Evolutionary conservation across 2,329 filamentous ascomycete species (phyloP), one percentile per base, ranked within the genome.

Genomic region (Paramyrothecium sp.): DNA sequence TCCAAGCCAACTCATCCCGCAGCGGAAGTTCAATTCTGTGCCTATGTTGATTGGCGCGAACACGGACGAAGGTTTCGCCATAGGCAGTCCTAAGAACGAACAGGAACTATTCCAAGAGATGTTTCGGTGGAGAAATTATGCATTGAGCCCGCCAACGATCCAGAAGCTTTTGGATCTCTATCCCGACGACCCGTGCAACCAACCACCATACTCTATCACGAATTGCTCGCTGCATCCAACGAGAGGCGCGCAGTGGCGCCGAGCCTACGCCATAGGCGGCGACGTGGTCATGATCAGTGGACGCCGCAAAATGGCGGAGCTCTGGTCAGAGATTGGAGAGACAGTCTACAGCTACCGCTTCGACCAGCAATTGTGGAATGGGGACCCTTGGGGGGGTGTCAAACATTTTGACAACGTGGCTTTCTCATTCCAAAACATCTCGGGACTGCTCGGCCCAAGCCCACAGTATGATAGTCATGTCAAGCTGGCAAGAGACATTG

Each of bases 371-470:
- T 67, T 72, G 21, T 80, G 76, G 70, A 73, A 76, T 58, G 70
- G 73, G 7, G 61, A 64, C 3, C 69, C 71, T 16, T 73, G 74
- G 58, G 71, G 73, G 8, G 78, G 77, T 2, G 73, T 77, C 19
- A 73, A 73, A 56, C 80, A 82, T 59, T 81, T 81, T 54, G 72
- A 73, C 61, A 81, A 82, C 52, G 79, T 80, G 1, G 77, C 78
- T 2, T 82, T 78, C 63, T 77, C 73, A 59, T 81, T 82, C 64
- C 77, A 81, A 63, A 81, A 82, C 56, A 79, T 81, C 50, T 74
- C 73, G 1, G 79, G 79, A 0, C 58, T 75, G 22, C 65, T 81
- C n/a, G 78, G 78, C 0, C 74, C 78, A 0, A 71, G 78, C 21
- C 78, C 78, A 0, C 59, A 71, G 53, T 77, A 73, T 33, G 74